phyloP scores from a whole-genome alignment of 2,329 filamentous ascomycete genomes.

The Trichoderma afroharzianum region DNA sequence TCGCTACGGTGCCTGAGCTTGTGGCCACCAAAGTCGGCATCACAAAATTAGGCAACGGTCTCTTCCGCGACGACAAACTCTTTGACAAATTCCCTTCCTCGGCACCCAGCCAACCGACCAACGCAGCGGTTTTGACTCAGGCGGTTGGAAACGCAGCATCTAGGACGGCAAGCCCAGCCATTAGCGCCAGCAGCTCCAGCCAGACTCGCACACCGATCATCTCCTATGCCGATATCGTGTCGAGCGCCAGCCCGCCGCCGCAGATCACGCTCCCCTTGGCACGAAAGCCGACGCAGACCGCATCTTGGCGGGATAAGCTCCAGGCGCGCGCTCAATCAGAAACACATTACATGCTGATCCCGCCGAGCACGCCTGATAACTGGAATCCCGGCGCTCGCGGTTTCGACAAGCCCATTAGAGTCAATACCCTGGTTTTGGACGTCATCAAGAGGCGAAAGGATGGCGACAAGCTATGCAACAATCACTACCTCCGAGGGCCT shows the following conservation, averaged over 20 bases:
- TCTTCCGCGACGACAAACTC: constrained; percentile 56
- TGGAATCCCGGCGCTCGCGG: constrained; percentile 56
- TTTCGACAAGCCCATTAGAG: constrained; percentile 48
- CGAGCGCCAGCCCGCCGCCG: constrained; percentile 42
- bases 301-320: not conserved
- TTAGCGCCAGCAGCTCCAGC: constrained; percentile 17
- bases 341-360: constrained; percentile 32
- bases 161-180: constrained; percentile 19
- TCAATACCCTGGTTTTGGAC: constrained; percentile 47
- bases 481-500: constrained; percentile 56
- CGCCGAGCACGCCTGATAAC: constrained; percentile 28
- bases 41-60: constrained; percentile 40
- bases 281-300: constrained; percentile 22
- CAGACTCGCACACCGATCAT: constrained; percentile 17
- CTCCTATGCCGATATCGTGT: constrained; percentile 43
- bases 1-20: constrained; percentile 49
- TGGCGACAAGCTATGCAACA: constrained; percentile 58
- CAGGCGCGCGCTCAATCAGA: constrained; percentile 34
- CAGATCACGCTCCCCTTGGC: constrained; percentile 39
- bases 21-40: constrained; percentile 44
- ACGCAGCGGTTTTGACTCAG: not conserved
- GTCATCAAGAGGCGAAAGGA: constrained; percentile 54
- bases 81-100: constrained; percentile 30
- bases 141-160: not conserved
- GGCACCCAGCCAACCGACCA: not conserved